These are phyloP conservation scores for Chaetomium cochliodes DNA, from an alignment of 495 filamentous ascomycete species.

Conservation along the genomic window DNA sequence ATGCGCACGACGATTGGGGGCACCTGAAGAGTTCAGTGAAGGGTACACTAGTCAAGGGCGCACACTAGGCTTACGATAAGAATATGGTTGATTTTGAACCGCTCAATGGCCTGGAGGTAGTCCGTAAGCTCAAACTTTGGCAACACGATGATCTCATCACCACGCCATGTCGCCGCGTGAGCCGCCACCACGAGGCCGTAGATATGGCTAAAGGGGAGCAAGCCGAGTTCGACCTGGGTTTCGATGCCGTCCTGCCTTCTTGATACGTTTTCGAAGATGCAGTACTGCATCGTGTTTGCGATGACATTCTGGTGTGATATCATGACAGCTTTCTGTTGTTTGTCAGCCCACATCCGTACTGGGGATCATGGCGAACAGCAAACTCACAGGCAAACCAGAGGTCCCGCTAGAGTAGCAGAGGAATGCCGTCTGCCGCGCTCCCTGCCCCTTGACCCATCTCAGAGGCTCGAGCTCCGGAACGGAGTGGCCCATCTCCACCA, in stretches of 20 bases:
- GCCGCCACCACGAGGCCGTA: constrained; percentile 78
- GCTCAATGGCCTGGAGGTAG: constrained; percentile 66
- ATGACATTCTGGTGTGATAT: constrained; percentile 89
- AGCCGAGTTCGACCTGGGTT: constrained; percentile 65
- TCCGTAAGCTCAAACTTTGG: constrained; percentile 77
- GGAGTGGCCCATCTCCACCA: constrained; percentile 63
- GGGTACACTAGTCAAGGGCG: neutral
- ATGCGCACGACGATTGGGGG: constrained; percentile 86
- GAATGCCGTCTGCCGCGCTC: constrained; percentile 72
- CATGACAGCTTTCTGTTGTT: constrained; percentile 86
- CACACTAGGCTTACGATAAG: constrained; percentile 53
- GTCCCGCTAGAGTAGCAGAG: constrained; percentile 90
- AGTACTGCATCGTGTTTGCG: constrained; percentile 70
- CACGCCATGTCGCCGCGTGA: constrained; percentile 66
- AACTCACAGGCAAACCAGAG: constrained; percentile 73
- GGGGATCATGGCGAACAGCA: too few relatives aligned
- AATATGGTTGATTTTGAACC: constrained; percentile 67
- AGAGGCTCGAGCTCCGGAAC: constrained; percentile 63
- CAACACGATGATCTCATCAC: constrained; percentile 75
- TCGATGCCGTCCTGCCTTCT: constrained; percentile 41
- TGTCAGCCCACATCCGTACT: constrained; percentile 14
- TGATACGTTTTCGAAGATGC: constrained; percentile 52
- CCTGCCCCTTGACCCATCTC: constrained; percentile 71
- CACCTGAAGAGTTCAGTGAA: constrained; percentile 49
- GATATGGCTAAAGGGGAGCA: constrained; percentile 85